Evolutionary conservation across 1,284 basidiomycete genomes (phyloP), one percentile per base, ranked within the genome.

Genomic region (Heterobasidion annosum): DNA sequence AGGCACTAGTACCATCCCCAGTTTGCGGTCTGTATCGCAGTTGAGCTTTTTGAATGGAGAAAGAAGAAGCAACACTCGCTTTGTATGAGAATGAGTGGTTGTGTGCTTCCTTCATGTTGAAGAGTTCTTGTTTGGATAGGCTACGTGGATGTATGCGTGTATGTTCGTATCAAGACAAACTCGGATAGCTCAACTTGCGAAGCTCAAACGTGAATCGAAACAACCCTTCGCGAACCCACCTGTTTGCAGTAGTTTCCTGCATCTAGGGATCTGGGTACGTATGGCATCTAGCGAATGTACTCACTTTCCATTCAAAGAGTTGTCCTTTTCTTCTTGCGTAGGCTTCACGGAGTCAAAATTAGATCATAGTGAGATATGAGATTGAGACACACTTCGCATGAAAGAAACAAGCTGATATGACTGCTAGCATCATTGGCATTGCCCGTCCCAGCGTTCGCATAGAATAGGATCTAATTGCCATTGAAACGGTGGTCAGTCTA

Each of bases 161-260:
- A 15, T 37, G 18, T 58, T 54, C 48, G n/a, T 40, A 16, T 35
- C 34, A 18, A 13, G 53, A 40, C 43, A 34, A 16, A 54, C 2
- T 55, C 52, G 25, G 25, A 52, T 5, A 34, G 25, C 35, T 71
- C 56, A 59, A 85, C 85, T 79, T 84, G 65, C 81, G 81, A 61
- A 94, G 74, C 65, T 92, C 91, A 64, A 94, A 93, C 57, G 79
- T 83, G 67, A 94, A 94, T 64, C 85, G 88, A 71, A 83, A 93
- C 18, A 85, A 70, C 1, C 91, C 91, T 57, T 91, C 85, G n/a
- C 91, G 80, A 13, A 79, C 70, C 91, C 91, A 94, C 68, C 84
- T 87, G 50, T 10, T 12, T 2, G n/a, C 37, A n/a, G 5, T 15
- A 15, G 8, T 16, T 15, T 13, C 1, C n/a, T 16, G 15, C 7